Evolutionary conservation across 1,284 basidiomycete species (phyloP).

Genomic region (Rhodofomes roseus): DNA sequence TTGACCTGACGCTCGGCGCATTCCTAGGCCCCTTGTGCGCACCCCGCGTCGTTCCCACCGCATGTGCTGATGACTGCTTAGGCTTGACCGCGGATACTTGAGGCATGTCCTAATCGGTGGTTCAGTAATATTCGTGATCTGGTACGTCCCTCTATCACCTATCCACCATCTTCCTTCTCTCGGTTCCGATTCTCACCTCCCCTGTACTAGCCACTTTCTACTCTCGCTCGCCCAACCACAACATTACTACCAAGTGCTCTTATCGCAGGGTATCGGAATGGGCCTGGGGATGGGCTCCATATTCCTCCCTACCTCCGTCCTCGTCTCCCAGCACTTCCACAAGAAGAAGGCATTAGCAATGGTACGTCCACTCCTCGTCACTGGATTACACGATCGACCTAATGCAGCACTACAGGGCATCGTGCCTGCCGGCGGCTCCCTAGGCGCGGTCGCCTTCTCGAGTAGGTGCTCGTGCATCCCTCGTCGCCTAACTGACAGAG

Average conservation of each 20-base stretch:
- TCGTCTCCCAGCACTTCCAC: slow-evolving; percentile 14
- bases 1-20: slow-evolving; percentile 28
- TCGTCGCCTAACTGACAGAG: background rate
- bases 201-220: slow-evolving; percentile 27
- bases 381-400: background rate
- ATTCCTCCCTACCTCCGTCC: slow-evolving; percentile 13
- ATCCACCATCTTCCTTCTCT: too few species aligned
- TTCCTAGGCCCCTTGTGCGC: slow-evolving; percentile 26
- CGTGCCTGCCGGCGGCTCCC: slow-evolving; percentile 25
- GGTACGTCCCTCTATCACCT: slow-evolving; percentile 6
- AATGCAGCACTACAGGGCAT: slow-evolving; percentile 14
- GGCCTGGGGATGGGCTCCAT: slow-evolving; percentile 40
- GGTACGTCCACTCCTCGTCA: background rate
- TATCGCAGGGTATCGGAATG: slow-evolving; percentile 36
- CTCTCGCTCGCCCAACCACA: slow-evolving; percentile 18
- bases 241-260: slow-evolving; percentile 25
- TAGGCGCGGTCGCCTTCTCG: slow-evolving; percentile 24
- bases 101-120: slow-evolving; percentile 2
- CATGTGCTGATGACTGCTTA: background rate
- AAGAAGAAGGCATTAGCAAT: slow-evolving; percentile 13
- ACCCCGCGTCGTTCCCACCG: background rate
- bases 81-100: slow-evolving; percentile 15
- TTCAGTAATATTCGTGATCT: slow-evolving; percentile 5
- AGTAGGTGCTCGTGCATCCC: slow-evolving; percentile 13
- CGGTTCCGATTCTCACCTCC: too few species aligned